These are phyloP conservation scores for Diddensiella transvaalensis DNA, from an alignment of 805 yeast genomes.

Conservation along the genomic window DNA sequence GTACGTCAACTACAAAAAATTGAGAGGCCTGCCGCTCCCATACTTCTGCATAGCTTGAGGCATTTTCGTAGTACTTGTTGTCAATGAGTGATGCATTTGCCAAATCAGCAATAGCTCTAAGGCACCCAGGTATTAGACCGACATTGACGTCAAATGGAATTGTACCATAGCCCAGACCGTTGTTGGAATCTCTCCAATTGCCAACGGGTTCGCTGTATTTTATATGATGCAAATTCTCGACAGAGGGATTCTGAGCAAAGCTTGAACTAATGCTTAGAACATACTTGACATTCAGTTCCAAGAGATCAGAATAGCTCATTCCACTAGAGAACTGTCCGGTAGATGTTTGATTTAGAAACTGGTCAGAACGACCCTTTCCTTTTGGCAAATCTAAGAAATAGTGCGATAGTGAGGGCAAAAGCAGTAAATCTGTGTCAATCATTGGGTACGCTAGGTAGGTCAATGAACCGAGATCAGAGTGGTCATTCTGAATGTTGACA, in stretches of 20 bases:
- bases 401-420: conserved; percentile 11
- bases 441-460: conserved; percentile 10
- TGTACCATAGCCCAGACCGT: conserved; percentile 11
- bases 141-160: conserved; percentile 14
- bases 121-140: conserved; percentile 11
- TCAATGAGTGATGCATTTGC: conserved; percentile 10
- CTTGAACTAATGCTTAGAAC: conserved; percentile 7
- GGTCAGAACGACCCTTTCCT: conserved; percentile 5
- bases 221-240: conserved; percentile 10
- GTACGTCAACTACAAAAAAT: conserved; percentile 3
- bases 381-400: conserved; percentile 7
- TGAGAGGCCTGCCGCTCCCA: conserved; percentile 12
- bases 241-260: conserved; percentile 10
- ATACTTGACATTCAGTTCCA: conserved; percentile 5
- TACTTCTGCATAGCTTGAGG: conserved; percentile 8
- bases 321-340: conserved; percentile 5
- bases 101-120: conserved; percentile 11
- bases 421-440: conserved; percentile 9
- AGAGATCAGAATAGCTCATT: conserved; percentile 2
- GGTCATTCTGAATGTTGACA: conserved; percentile 8
- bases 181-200: conserved; percentile 15
- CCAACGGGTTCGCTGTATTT: conserved; percentile 11
- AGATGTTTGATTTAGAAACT: conserved; percentile 5
- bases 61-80: conserved; percentile 2
- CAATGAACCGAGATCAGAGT: conserved; percentile 4